Base-by-base conservation (phyloP, 2,329 filamentous ascomycete genomes). In the Clonostachys byssicola region DNA sequence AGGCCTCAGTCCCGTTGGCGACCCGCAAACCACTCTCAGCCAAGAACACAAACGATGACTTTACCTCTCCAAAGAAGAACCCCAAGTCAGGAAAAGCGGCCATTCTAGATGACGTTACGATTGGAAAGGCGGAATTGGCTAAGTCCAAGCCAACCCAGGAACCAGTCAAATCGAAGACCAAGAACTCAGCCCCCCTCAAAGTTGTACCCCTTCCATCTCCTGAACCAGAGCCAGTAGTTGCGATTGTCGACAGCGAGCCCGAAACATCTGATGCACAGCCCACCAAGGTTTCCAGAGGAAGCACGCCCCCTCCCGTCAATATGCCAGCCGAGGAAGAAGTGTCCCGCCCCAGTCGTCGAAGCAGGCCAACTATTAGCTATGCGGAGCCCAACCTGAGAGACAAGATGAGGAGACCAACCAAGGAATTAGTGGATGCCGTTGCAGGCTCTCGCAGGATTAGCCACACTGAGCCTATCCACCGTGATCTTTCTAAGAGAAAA, bases 341-440 rank as follows among this genome's bases (percentile, higher is more conserved):
- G 30, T 74, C 79, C 30, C 77, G 89, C 41, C 79, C 81, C 18
- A 86, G 83, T 55, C 75, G 89, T 54, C 79, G 89, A 53, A 80
- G 81, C 43, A 76, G 86, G 56, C 70, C 80, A 12, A 75, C 83
- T 44, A 79, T 94, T 51, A 92, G 87, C 69, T 94, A 94, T 62
- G 86, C 88, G 12, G 88, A 92, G 62, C 89, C 89, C 2, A 92
- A 88, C 57, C 72, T 94, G 40, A 78, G 86, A 51, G 86, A 85
- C 60, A 94, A 94, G 68, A 92, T 94, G 88, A 80, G 89, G 49
- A 79, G 89, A 49, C 88, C 89, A 18, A 88, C 85, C 2, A 89
- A 89, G 60, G 82, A 89, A 53, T 66, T 92, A 10, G 80, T 86
- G 35, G 87, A 91, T 62, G 88, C 88, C 2, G 88, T 92, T 13